phyloP scores from a whole-genome alignment of 768 basidiomycete genomes.

The Mycena maculata region DNA sequence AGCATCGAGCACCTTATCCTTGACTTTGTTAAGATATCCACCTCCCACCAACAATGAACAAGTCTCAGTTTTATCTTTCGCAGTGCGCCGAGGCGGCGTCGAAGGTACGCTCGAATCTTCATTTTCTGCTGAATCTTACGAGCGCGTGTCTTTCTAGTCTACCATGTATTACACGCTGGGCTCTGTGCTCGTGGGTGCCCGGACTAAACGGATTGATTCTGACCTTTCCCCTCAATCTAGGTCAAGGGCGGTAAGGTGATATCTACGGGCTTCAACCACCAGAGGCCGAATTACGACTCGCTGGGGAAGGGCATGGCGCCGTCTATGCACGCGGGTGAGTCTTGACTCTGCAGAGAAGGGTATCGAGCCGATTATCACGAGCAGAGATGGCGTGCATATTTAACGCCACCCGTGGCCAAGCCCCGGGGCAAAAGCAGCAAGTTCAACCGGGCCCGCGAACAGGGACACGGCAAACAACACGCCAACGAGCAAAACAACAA shows the following conservation, averaged over 20 bases:
- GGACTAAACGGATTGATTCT: background rate
- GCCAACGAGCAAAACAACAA: slow-evolving; percentile 32
- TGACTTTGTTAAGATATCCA: slow-evolving; percentile 19
- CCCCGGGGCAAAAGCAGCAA: slow-evolving; percentile 65
- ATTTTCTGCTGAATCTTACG: slow-evolving; percentile 2
- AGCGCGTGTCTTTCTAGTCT: slow-evolving; percentile 38
- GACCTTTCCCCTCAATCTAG: slow-evolving; percentile 8
- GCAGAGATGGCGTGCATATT: slow-evolving; percentile 71
- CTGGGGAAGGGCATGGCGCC: slow-evolving; percentile 54
- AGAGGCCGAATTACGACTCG: slow-evolving; percentile 63
- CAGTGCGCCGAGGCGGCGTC: slow-evolving; percentile 61
- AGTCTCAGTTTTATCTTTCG: slow-evolving; percentile 63
- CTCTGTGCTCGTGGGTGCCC: slow-evolving; percentile 46
- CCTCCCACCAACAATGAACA: slow-evolving; percentile 51
- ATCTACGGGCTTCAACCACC: slow-evolving; percentile 61
- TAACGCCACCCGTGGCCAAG: slow-evolving; percentile 60
- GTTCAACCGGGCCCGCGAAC: slow-evolving; percentile 52
- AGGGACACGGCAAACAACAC: slow-evolving; percentile 27
- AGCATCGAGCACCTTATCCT: slow-evolving; percentile 19
- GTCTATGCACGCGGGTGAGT: slow-evolving; percentile 68
- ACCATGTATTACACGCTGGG: slow-evolving; percentile 62
- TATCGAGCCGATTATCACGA: no score
- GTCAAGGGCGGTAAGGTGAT: slow-evolving; percentile 64
- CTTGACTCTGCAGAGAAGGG: no score
- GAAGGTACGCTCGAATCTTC: slow-evolving; percentile 43